Evolutionary conservation across 352 stramenopile genomes (phyloP), one percentile per base, ranked within the genome.

Genomic region (Phytopythium helicoides): DNA sequence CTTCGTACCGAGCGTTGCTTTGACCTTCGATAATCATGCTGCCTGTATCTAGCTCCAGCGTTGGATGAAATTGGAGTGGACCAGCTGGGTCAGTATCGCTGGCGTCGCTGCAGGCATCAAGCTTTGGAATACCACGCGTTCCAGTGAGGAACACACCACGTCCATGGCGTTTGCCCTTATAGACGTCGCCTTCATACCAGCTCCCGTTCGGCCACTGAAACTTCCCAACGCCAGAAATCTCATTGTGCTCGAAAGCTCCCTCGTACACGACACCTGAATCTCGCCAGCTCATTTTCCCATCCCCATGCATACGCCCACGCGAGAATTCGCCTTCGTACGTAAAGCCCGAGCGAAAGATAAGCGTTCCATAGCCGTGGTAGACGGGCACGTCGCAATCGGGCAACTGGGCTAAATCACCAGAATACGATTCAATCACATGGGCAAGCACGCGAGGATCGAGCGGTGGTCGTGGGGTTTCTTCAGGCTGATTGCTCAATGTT

Each of bases 191-290:
- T 5, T 81, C 60, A 52, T 97, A 97, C 21, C 55, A 76, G 26
- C 71, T 92, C 1, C 87, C 88, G 60, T 96, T 89, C 1, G 81
- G 75, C 88, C 88, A 97, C 37, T 33, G 64, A 52, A 91, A 94
- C 37, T 47, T 62, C 0, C 88, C 86, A 16, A 41, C 25, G 19
- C 87, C 87, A 8, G 61, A 62, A 33, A 94, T 79, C 42, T 83
- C 71, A 40, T 94, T 96, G 52, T 86, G 71, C 0, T 75, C 58
- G 54, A 93, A 81, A 10, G 77, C 71, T 12, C 84, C 86, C 51
- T 89, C 80, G 52, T 92, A 95, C 22, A 66, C 52, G 7, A 87
- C 71, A 22, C 78, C 74, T 37, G 58, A 76, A 1, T 18, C 42
- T 5, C 55, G 53, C 80, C 83, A 96, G 22, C 76, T 64, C 16